These are phyloP conservation scores for Claviceps arundinis DNA, from an alignment of 2,329 filamentous ascomycete genomes.

Conservation along the genomic window DNA sequence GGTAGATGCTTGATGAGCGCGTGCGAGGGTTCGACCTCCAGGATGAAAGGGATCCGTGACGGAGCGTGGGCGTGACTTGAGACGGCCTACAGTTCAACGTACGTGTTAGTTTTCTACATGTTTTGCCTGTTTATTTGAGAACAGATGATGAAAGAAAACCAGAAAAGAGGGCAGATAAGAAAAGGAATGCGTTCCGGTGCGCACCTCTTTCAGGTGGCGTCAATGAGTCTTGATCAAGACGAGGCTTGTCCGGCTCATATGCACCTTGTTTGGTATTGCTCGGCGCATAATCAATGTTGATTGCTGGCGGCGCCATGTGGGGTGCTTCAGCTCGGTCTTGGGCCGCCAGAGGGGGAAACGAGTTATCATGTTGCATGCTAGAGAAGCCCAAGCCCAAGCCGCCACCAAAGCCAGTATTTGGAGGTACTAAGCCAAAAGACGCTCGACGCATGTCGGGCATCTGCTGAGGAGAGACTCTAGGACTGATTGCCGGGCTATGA, in stretches of 20 bases:
- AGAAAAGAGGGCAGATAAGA: background rate
- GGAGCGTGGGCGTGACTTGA: conserved; percentile 36
- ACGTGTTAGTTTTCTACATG: background rate
- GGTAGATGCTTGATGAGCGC: conserved; percentile 25
- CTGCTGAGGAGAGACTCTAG: conserved; percentile 44
- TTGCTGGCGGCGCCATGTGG: conserved; percentile 82
- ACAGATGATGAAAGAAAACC: too few species aligned
- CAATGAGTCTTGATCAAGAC: conserved; percentile 63
- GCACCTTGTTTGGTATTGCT: conserved; percentile 36
- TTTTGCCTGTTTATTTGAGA: too few species aligned
- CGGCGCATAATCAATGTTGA: conserved; percentile 87
- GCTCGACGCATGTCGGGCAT: conserved; percentile 37
- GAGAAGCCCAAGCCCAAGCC: conserved; percentile 14
- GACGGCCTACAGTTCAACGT: conserved; percentile 25
- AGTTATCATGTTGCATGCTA: conserved; percentile 28
- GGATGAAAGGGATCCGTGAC: conserved; percentile 48
- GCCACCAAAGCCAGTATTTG: conserved; percentile 25
- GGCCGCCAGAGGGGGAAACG: conserved; percentile 39
- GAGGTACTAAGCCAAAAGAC: conserved; percentile 29
- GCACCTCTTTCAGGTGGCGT: conserved; percentile 65
- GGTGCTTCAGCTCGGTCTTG: conserved; percentile 45
- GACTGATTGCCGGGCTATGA: conserved; percentile 55
- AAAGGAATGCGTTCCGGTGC: conserved; percentile 8
- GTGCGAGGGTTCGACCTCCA: conserved; percentile 26
- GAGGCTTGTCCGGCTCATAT: conserved; percentile 41